These are phyloP conservation scores for Chlorophyllum brunneum DNA, from an alignment of 768 basidiomycete genomes.

Conservation along the genomic window DNA sequence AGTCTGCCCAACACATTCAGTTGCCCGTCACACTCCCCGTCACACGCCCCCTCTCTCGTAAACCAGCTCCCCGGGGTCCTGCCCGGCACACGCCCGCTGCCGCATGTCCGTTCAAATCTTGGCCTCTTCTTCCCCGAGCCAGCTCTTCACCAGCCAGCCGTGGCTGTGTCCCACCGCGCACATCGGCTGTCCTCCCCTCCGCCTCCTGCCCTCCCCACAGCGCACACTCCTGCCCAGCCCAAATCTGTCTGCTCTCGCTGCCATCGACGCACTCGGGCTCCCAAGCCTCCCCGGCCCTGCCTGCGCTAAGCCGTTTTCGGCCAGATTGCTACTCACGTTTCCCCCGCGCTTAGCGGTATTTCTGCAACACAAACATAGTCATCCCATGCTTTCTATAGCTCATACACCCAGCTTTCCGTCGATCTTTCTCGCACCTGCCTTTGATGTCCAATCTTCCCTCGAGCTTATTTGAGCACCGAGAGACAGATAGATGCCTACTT, in stretches of 20 bases:
- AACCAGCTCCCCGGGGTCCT: conserved; percentile 1
- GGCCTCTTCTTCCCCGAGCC: conserved; percentile 6
- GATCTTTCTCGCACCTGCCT: background rate
- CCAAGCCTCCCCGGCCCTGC: conserved; percentile 10
- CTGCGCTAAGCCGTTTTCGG: conserved; percentile 10
- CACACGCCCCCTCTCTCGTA: background rate
- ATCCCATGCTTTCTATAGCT: too few species aligned
- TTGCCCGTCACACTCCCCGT: background rate
- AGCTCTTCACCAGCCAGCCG: background rate
- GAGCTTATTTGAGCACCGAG: background rate
- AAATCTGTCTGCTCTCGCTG: too few species aligned
- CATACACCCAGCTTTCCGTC: background rate
- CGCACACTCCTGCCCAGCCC: too few species aligned
- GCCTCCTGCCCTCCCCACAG: background rate
- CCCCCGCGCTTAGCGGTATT: conserved; percentile 14
- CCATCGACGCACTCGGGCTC: too few species aligned
- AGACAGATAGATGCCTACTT: too few species aligned
- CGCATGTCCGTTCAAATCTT: conserved; percentile 10
- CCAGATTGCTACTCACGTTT: conserved; percentile 13
- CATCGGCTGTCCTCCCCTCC: background rate
- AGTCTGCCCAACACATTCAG: conserved; percentile 6
- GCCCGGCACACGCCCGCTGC: background rate
- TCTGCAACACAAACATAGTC: too few species aligned
- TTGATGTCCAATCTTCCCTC: background rate
- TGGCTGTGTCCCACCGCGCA: background rate